These are phyloP conservation scores for Chalaropsis thielavioides DNA, from an alignment of 2,329 filamentous ascomycete species.

Conservation along the genomic window DNA sequence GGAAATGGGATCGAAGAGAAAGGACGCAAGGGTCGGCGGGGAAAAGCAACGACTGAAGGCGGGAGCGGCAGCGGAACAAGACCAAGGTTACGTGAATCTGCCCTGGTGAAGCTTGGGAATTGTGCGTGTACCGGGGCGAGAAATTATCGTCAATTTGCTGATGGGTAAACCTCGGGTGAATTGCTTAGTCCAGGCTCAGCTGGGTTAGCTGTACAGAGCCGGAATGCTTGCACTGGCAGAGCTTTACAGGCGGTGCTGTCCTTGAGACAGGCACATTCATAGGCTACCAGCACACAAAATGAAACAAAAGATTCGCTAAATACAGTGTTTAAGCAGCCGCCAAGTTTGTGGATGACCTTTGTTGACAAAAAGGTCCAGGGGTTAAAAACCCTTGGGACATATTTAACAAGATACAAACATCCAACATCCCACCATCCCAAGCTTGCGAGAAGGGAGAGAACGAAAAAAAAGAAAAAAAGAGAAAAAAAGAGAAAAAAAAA, in stretches of 20 bases:
- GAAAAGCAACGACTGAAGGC: neutral
- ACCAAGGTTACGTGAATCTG: neutral
- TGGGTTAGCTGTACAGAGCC: neutral
- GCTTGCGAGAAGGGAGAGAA: neutral
- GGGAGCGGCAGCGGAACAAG: neutral
- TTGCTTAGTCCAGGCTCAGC: conserved; percentile 9
- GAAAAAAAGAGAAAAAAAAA: too few relatives aligned
- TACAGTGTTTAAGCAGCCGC: neutral
- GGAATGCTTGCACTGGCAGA: neutral
- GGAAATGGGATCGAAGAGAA: conserved; percentile 19
- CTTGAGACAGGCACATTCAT: neutral
- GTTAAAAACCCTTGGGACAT: neutral
- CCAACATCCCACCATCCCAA: neutral
- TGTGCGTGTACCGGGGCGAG: conserved; percentile 32
- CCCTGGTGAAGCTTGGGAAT: conserved; percentile 10
- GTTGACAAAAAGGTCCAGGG: neutral
- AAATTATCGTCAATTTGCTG: conserved; percentile 17
- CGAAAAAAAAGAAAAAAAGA: neutral
- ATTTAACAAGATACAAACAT: neutral
- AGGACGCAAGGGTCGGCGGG: conserved; percentile 9
- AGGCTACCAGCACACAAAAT: neutral
- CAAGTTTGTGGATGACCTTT: neutral
- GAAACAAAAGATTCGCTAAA: neutral
- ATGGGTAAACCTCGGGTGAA: conserved; percentile 31
- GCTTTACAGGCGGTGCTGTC: neutral